Evolutionary conservation across 2,329 filamentous ascomycete species (phyloP).

Genomic region (Botrytis fabae): DNA sequence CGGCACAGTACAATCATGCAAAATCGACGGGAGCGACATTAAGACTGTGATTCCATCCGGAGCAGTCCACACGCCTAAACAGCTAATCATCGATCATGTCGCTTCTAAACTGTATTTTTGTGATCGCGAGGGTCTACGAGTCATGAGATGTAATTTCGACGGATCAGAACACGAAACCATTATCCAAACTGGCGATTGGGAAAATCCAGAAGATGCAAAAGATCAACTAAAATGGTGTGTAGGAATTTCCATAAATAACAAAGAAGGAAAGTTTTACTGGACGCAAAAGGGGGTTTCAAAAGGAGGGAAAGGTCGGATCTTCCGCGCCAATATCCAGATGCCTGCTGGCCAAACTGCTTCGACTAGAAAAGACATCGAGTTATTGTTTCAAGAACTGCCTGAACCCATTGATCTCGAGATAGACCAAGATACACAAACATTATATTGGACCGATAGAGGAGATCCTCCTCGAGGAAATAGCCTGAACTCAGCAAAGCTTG

Average conservation of each 20-base stretch:
- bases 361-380: conserved; percentile 27
- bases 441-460: conserved; percentile 64
- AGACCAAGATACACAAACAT: conserved; percentile 45
- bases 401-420: conserved; percentile 60
- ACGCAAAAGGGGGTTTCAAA: conserved; percentile 59
- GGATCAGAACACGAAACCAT: conserved; percentile 44
- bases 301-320: conserved; percentile 52
- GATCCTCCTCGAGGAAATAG: conserved; percentile 57
- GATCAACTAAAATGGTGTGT: conserved; percentile 51
- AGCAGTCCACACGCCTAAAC: conserved; percentile 51
- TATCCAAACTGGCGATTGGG: conserved; percentile 31
- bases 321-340: conserved; percentile 48
- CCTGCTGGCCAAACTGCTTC: conserved; percentile 36
- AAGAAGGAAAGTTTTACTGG: conserved; percentile 55
- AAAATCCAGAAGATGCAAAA: conserved; percentile 13
- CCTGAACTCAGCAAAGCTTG: conserved; percentile 46
- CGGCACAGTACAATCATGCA: conserved; percentile 33
- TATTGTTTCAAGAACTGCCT: conserved; percentile 47
- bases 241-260: conserved; percentile 51
- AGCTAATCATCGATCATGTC: conserved; percentile 39
- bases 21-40: conserved; percentile 51
- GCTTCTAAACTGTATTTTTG: conserved; percentile 44
- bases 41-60: conserved; percentile 47
- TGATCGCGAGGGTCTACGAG: conserved; percentile 48
- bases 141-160: conserved; percentile 45